Evolutionary conservation across 1,139 yeast species (phyloP).

Genomic region (Hanseniaspora uvarum): DNA sequence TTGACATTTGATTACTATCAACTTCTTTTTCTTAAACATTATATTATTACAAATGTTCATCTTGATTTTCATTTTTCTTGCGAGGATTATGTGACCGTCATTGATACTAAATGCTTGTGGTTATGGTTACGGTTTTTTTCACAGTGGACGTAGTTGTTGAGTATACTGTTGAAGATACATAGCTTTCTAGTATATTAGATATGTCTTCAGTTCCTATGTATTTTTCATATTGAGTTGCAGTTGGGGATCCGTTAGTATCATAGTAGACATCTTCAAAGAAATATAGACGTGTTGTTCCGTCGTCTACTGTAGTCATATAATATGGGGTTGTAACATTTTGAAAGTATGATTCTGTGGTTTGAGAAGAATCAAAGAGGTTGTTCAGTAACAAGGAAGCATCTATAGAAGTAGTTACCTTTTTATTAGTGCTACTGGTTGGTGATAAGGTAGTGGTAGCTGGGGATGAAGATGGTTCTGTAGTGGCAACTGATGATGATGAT

Average conservation of each 20-base stretch:
- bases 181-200: not conserved
- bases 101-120: not conserved
- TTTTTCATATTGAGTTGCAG: constrained; percentile 13
- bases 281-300: constrained; percentile 10
- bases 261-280: constrained; percentile 17
- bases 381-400: constrained; percentile 14
- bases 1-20: not conserved
- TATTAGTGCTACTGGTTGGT: constrained; percentile 3
- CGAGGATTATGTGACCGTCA: too few species aligned
- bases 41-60: not conserved
- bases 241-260: constrained; percentile 13
- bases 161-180: constrained; percentile 8
- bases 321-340: constrained; percentile 12
- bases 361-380: not conserved
- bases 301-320: constrained; percentile 6
- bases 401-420: constrained; percentile 11
- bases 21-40: not conserved
- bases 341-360: not conserved
- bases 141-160: constrained; percentile 15
- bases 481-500: constrained; percentile 19
- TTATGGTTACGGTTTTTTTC: constrained; percentile 2
- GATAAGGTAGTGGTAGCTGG: constrained; percentile 9
- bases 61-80: not conserved
- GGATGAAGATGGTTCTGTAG: not conserved
- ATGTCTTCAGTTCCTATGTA: constrained; percentile 15